phyloP scores from a whole-genome alignment of 116 monocot genomes.

The Papilionanthe hybrid region DNA sequence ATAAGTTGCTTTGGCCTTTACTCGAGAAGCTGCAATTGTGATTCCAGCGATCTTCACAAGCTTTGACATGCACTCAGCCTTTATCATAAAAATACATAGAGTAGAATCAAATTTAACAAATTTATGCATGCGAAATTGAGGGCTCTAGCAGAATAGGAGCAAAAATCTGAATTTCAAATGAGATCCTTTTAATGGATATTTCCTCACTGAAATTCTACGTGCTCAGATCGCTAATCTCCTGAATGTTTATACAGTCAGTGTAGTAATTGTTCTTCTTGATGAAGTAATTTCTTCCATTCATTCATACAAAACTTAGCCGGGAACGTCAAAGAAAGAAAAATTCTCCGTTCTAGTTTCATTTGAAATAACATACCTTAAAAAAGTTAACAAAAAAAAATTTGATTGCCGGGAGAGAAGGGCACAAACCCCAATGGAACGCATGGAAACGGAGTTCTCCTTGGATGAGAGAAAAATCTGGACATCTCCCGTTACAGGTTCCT shows the following conservation, averaged over 20 bases:
- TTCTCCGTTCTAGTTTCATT: too few species aligned
- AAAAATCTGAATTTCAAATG: neutral
- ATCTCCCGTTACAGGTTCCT: constrained; percentile 87
- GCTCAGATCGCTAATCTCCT: neutral
- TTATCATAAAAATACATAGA: neutral
- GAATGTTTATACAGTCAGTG: neutral
- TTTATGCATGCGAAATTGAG: neutral
- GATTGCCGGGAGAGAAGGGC: neutral
- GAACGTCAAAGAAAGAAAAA: too few species aligned
- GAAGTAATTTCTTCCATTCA: too few species aligned
- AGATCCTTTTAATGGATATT: neutral
- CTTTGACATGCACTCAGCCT: constrained; percentile 97
- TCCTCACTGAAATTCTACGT: neutral
- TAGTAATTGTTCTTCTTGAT: too few species aligned
- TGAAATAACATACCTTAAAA: neutral
- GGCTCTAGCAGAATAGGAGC: neutral
- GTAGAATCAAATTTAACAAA: neutral
- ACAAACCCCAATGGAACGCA: constrained; percentile 74
- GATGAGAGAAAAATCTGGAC: constrained; percentile 92
- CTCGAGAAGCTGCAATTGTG: constrained; percentile 86
- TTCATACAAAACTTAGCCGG: too few species aligned
- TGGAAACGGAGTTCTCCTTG: constrained; percentile 78
- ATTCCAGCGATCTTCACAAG: constrained; percentile 95
- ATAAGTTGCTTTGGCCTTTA: constrained; percentile 98
- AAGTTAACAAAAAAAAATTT: neutral